These are phyloP conservation scores for Musa schizocarpa DNA, from an alignment of 176 grass and related monocot genomes.

Conservation along the genomic window DNA sequence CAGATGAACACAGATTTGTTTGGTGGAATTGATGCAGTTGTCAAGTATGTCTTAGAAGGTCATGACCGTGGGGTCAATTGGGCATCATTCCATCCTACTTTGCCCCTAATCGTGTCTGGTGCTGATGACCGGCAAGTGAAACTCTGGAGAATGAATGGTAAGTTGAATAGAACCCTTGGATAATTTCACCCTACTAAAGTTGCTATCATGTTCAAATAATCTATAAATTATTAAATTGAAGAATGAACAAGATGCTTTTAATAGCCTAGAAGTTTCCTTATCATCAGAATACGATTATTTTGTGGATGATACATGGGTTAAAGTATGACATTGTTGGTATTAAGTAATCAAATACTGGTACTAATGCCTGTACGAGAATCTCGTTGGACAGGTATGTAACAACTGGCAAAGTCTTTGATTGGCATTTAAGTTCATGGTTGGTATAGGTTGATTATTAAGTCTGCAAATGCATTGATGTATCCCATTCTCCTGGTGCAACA, in stretches of 20 bases:
- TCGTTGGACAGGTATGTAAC: too few species aligned
- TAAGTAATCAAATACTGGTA: too few species aligned
- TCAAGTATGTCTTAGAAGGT: constrained; percentile 85
- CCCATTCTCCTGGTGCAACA: constrained; percentile 25
- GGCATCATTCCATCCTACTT: constrained; percentile 73
- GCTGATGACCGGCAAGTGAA: constrained; percentile 93
- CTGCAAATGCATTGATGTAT: neutral
- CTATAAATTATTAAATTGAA: too few species aligned
- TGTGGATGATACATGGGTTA: too few species aligned
- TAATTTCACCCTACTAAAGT: too few species aligned
- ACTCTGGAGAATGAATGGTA: constrained; percentile 94
- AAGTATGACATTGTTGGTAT: too few species aligned
- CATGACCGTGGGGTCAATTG: constrained; percentile 91
- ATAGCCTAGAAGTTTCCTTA: too few species aligned
- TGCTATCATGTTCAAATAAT: too few species aligned
- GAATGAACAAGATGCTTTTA: too few species aligned
- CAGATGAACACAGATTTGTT: constrained; percentile 96
- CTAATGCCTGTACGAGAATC: too few species aligned
- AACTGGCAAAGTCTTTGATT: too few species aligned
- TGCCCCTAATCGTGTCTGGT: constrained; percentile 78
- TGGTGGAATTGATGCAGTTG: constrained; percentile 72
- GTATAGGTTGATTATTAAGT: neutral
- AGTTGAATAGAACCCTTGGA: neutral
- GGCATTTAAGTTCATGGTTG: neutral
- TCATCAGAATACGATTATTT: too few species aligned